Conservation (phyloP, 257 asterid species). For the Jasminum sambac region DNA sequence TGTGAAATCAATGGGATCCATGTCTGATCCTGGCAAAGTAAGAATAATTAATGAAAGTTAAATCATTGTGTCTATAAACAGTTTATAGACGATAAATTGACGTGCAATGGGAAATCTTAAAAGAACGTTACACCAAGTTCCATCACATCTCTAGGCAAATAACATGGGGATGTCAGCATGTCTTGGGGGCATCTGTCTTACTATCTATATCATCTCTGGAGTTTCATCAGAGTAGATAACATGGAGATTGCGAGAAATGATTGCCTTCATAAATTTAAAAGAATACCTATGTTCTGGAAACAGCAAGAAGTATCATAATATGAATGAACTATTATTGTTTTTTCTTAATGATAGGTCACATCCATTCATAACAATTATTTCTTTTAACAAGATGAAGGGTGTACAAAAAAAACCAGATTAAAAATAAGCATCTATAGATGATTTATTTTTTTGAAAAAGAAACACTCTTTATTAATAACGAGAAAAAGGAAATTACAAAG, state of each 20-base stretch:
- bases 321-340: neutral
- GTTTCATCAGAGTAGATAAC: constrained; percentile 14
- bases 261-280: neutral
- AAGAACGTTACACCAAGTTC: neutral
- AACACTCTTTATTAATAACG: too few relatives aligned
- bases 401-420: constrained; percentile 1
- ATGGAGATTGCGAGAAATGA: neutral
- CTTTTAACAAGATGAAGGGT: constrained; percentile 11
- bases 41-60: constrained; percentile 3
- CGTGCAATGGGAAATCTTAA: neutral
- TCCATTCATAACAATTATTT: neutral
- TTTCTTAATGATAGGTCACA: neutral
- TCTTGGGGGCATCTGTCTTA: constrained; percentile 4
- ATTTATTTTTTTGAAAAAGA: too few relatives aligned
- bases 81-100: neutral
- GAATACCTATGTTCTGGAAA: neutral
- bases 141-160: neutral
- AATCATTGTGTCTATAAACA: neutral
- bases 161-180: neutral
- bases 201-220: neutral
- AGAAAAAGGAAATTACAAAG: too few relatives aligned
- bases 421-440: constrained; percentile 4
- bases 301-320: neutral
- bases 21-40: constrained; percentile 8
- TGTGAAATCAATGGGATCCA: neutral